phyloP scores from a whole-genome alignment of 306 rosid species.

The Cucurbita moschata region DNA sequence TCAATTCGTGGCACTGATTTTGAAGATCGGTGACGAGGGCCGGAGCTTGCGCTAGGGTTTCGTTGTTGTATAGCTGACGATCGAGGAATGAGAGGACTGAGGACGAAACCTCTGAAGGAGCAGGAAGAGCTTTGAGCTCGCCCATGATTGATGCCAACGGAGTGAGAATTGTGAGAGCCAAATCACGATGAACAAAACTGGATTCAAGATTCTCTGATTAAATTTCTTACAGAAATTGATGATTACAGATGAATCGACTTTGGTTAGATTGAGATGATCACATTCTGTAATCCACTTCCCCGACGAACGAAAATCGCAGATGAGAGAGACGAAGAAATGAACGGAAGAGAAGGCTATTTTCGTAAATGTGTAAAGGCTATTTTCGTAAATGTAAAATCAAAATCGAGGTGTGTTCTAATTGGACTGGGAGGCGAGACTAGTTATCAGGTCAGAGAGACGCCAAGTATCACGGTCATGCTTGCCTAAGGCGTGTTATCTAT shows the following conservation, averaged over 20 bases:
- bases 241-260: background rate
- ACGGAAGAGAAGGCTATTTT: background rate
- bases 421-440: too few species aligned
- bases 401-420: too few species aligned
- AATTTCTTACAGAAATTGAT: background rate
- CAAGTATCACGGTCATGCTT: too few species aligned
- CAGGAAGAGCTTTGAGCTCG: slow-evolving; percentile 29
- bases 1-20: slow-evolving; percentile 45
- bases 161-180: background rate
- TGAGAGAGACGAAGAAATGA: background rate
- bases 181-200: background rate
- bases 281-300: background rate
- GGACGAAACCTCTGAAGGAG: slow-evolving; percentile 38
- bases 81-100: slow-evolving; percentile 46
- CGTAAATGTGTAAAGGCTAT: too few species aligned
- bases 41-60: slow-evolving; percentile 25
- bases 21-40: slow-evolving; percentile 42
- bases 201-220: background rate
- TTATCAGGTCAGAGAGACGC: too few species aligned
- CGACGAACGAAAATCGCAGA: background rate
- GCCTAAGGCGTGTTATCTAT: too few species aligned
- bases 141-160: background rate
- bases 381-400: too few species aligned
- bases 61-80: slow-evolving; percentile 22
- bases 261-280: background rate